Conservation (phyloP, 1,139 yeast species). For the Hansenula sp. region DNA sequence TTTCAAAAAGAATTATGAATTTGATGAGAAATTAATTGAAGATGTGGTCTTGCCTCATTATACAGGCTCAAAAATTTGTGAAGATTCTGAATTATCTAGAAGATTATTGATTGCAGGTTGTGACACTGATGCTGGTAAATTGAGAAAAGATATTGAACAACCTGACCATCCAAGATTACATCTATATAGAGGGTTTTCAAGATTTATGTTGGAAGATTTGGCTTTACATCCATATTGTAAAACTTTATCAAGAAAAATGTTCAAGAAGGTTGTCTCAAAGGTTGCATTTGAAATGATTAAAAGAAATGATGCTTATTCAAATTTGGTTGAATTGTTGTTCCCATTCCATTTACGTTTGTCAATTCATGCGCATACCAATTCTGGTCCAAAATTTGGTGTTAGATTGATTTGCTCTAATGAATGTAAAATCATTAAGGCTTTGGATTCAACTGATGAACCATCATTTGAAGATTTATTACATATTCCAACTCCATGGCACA, state of each 20-base stretch:
- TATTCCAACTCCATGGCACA: constrained; percentile 68
- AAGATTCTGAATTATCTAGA: constrained; percentile 32
- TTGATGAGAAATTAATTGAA: constrained; percentile 25
- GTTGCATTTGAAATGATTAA: constrained; percentile 63
- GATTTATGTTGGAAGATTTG: constrained; percentile 57
- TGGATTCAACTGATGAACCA: constrained; percentile 34
- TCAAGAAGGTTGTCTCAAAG: constrained; percentile 45
- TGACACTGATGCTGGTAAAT: constrained; percentile 35
- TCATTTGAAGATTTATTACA: constrained; percentile 45
- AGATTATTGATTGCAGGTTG: constrained; percentile 35
- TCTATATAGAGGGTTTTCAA: constrained; percentile 53
- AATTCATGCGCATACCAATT: constrained; percentile 55
- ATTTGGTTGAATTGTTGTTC: constrained; percentile 53
- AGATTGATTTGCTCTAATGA: constrained; percentile 39
- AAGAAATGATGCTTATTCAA: constrained; percentile 61
- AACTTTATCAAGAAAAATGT: constrained; percentile 39
- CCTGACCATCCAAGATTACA: constrained; percentile 45
- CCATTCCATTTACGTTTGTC: constrained; percentile 58
- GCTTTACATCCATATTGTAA: constrained; percentile 35
- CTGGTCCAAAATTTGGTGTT: constrained; percentile 57
- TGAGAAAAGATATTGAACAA: constrained; percentile 30
- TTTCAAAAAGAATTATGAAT: constrained; percentile 24
- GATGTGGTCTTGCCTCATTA: constrained; percentile 27
- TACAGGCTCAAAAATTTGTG: constrained; percentile 31
- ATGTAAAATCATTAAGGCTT: constrained; percentile 35